These are phyloP conservation scores for Trichophyton simii DNA, from an alignment of 2,329 filamentous ascomycete genomes.

Conservation along the genomic window DNA sequence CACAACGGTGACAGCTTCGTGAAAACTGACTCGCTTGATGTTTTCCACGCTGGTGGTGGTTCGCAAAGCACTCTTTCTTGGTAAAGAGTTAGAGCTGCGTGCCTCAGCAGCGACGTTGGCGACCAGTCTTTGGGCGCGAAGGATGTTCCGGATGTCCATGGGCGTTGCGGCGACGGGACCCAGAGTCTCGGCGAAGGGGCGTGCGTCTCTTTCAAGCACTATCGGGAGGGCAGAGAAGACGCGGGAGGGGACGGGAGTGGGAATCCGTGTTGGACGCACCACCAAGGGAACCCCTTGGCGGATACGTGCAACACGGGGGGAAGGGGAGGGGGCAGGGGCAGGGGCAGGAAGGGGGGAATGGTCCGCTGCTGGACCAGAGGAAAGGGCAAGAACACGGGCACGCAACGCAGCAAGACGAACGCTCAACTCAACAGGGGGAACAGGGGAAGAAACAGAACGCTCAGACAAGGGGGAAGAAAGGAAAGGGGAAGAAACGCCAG, in stretches of 20 bases:
- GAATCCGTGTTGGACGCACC: not conserved
- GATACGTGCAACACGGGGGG: not conserved
- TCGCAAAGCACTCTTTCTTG: conserved; percentile 10
- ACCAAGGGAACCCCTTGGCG: not conserved
- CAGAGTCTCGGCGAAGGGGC: not conserved
- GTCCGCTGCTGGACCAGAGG: not conserved
- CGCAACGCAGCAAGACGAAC: not conserved
- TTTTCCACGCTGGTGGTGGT: conserved; percentile 4
- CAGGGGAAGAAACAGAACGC: conserved; percentile 6
- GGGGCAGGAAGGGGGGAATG: not conserved
- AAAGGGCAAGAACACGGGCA: not conserved
- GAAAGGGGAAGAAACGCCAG: conserved; percentile 8
- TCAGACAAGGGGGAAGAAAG: conserved; percentile 5
- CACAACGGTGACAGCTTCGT: conserved; percentile 15
- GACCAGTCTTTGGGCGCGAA: not conserved
- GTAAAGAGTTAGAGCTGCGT: conserved; percentile 7
- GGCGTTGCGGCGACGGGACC: not conserved
- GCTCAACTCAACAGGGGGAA: not conserved
- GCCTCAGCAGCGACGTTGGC: conserved; percentile 1
- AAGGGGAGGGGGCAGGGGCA: not conserved
- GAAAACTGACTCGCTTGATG: conserved; percentile 10
- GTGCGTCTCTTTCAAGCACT: not conserved
- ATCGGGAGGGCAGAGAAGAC: not conserved
- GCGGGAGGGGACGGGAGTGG: not conserved
- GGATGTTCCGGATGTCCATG: not conserved